Percentiles rank a stretch among this genome's conserved stretches.
These are phyloP conservation scores for Sugiyamaella castrensis DNA, from an alignment of 1,139 yeast species.

Conservation along the genomic window DNA sequence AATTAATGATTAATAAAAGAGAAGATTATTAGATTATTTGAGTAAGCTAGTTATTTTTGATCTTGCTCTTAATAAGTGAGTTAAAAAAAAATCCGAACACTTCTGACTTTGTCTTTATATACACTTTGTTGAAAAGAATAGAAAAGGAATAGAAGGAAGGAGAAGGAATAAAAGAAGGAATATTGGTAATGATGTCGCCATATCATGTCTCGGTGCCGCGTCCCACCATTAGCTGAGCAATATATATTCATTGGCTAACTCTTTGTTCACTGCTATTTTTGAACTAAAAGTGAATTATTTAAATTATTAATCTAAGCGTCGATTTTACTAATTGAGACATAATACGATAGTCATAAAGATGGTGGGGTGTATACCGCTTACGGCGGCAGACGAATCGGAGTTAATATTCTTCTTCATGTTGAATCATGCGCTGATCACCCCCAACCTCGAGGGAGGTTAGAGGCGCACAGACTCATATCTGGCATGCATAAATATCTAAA, in stretches of 20 bases:
- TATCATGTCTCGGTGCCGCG: no score
- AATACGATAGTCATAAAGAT: background rate
- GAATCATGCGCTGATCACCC: background rate
- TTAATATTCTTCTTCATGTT: constrained; percentile 4
- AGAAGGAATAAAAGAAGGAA: no score
- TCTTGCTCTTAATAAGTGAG: background rate
- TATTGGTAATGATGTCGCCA: no score
- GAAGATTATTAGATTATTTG: background rate
- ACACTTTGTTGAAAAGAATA: no score
- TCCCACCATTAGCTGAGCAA: no score
- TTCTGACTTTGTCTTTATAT: no score
- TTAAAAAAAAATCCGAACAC: no score
- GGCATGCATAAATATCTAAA: constrained; percentile 1
- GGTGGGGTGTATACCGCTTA: background rate
- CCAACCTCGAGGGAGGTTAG: constrained; percentile 3
- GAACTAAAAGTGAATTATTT: no score
- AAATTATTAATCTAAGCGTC: no score
- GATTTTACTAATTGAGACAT: background rate
- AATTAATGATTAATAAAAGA: background rate
- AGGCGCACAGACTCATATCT: constrained; percentile 1
- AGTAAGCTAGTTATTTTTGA: background rate
- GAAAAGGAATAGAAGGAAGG: no score
- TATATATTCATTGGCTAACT: no score
- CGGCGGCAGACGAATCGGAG: background rate
- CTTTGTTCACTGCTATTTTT: no score